Conservation (phyloP, 306 rosid genomes). For the Inga oerstediana region DNA sequence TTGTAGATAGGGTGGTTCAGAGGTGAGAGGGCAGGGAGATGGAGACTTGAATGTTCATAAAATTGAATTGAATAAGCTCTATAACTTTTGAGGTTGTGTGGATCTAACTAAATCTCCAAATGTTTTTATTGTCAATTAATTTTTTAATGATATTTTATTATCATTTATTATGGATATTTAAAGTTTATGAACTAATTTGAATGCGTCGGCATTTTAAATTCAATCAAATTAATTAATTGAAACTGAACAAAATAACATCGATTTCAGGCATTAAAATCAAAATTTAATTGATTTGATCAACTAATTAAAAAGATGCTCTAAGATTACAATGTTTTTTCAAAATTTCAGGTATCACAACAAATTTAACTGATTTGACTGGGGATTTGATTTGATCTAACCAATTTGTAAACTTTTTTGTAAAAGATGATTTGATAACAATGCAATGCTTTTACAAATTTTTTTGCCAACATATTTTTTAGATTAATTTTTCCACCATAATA, state of each 20-base stretch:
- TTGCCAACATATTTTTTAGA: not conserved
- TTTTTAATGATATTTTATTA: not conserved
- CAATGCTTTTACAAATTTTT: not conserved
- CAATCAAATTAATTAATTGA: not conserved
- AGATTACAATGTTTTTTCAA: too few relatives aligned
- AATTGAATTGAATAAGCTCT: slow-evolving; percentile 1
- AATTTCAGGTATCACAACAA: not conserved
- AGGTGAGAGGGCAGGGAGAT: not conserved
- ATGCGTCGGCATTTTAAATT: not conserved
- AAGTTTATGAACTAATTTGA: not conserved
- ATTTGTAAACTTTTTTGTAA: not conserved
- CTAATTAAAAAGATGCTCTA: not conserved
- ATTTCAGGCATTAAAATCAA: not conserved
- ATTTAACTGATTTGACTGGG: not conserved
- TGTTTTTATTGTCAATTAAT: slow-evolving; percentile 12
- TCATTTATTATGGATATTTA: not conserved
- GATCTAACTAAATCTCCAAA: not conserved
- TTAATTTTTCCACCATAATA: not conserved
- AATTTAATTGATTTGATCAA: not conserved
- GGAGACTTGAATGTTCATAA: slow-evolving; percentile 10
- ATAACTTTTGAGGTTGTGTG: not conserved
- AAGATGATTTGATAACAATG: not conserved
- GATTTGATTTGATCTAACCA: not conserved
- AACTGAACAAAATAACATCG: too few relatives aligned
- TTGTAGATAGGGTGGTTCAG: slow-evolving; percentile 21